phyloP scores from a whole-genome alignment of 805 yeast genomes.

The Yamadazyma ubonensis region DNA sequence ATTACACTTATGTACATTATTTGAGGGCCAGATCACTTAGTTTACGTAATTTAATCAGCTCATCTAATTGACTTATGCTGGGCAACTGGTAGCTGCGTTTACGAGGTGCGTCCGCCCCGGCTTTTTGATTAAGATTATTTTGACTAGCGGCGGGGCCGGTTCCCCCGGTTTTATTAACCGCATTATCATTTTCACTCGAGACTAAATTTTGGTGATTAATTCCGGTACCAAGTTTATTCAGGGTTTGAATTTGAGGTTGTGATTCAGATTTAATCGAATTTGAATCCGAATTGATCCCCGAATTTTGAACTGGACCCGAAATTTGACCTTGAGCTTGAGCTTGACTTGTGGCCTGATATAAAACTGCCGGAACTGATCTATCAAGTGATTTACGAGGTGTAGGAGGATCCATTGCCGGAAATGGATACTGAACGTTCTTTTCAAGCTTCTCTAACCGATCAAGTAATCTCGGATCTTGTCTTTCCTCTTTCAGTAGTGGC shows the following conservation, averaged over 20 bases:
- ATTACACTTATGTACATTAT: not conserved
- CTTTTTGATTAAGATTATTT: not conserved
- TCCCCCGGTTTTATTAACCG: too few species aligned
- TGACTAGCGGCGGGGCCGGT: not conserved
- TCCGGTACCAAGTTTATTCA: too few species aligned
- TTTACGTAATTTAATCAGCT: conserved; percentile 9
- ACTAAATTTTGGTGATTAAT: too few species aligned
- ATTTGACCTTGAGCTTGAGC: too few species aligned
- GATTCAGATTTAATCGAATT: too few species aligned
- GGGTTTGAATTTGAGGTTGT: too few species aligned
- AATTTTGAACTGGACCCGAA: too few species aligned
- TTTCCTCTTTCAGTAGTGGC: conserved; percentile 14
- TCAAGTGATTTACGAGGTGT: conserved; percentile 16
- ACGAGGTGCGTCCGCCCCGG: not conserved
- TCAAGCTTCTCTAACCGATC: conserved; percentile 8
- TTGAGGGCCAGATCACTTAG: conserved; percentile 3
- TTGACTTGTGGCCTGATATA: too few species aligned
- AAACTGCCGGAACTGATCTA: too few species aligned
- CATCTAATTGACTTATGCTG: conserved; percentile 10
- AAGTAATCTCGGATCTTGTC: not conserved
- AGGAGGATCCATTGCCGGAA: conserved; percentile 15
- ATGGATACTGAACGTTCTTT: conserved; percentile 9
- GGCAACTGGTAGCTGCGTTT: conserved; percentile 10
- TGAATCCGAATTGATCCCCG: too few species aligned
- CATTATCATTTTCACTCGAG: too few species aligned